Evolutionary conservation across 768 basidiomycete genomes (phyloP).

Genomic region (Piloderma croceum): DNA sequence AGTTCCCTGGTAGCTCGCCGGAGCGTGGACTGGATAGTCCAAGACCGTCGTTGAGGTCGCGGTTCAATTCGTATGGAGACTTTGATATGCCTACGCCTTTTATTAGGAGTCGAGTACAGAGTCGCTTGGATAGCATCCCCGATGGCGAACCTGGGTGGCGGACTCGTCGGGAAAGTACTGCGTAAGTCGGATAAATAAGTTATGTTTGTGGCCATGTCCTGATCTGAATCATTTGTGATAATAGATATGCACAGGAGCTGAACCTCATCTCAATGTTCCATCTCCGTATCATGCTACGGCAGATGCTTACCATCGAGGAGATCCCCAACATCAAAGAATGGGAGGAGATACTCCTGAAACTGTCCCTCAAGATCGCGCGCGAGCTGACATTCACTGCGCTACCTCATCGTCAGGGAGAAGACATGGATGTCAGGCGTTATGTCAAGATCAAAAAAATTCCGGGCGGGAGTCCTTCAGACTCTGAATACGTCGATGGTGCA

Average conservation of each 20-base stretch:
- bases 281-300: constrained; percentile 84
- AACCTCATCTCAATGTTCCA: constrained; percentile 85
- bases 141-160: constrained; percentile 75
- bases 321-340: constrained; percentile 83
- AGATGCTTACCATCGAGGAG: constrained; percentile 78
- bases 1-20: constrained; percentile 76
- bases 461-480: constrained; percentile 85
- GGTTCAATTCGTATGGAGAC: constrained; percentile 71
- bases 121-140: constrained; percentile 56
- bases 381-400: constrained; percentile 73
- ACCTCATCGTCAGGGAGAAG: constrained; percentile 76
- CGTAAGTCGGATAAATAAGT: constrained; percentile 46
- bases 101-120: constrained; percentile 80
- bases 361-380: constrained; percentile 81
- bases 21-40: constrained; percentile 62
- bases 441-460: constrained; percentile 99
- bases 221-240: constrained; percentile 6
- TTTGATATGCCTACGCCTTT: constrained; percentile 71
- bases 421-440: constrained; percentile 91
- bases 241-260: constrained; percentile 76
- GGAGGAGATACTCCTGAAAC: constrained; percentile 76
- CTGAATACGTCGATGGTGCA: constrained; percentile 94
- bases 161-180: constrained; percentile 82
- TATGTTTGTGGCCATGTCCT: constrained; percentile 2
- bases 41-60: constrained; percentile 45